Base-by-base conservation (phyloP, 306 rosid species). In the Neltuma alba region DNA sequence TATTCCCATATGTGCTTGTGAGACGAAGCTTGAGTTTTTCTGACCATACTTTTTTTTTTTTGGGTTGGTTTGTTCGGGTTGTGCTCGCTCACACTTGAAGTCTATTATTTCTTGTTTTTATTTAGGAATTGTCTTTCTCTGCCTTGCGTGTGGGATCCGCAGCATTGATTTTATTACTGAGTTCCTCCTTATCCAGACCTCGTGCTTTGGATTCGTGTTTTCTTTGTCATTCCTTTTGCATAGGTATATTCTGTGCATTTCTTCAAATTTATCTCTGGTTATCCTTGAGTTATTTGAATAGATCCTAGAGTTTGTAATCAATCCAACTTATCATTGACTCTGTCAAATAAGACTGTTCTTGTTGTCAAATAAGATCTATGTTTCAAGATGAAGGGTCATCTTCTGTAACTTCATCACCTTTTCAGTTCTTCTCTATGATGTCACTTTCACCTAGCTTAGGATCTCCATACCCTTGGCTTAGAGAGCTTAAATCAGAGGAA, bases 301-400 rank as follows among this genome's bases (percentile, higher is more conserved):
- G 65, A 79, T 18, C 52, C 13, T 57, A 14, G 55, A 33, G 31
- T 61, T 60, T 58, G 69, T 62, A 5, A 25, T 70, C 78, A 16
- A 62, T 71, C 78, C 30, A 74, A 25, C 64, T 63, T 50, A 7
- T 68, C 34, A 77, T 61, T 52, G 74, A 64, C n/a, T 74, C 48
- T 58, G 55, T 20, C n/a, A n/a, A n/a, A n/a, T n/a, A 31, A 75
- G 81, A 41, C n/a, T 82, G 60, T 76, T 71, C 63, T 76, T 89
- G 34, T 80, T 80, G 83, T 81, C 84, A 33, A 72, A 80, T 83
- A 83, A 75, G 76, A 70, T 72, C 88, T 55, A 84, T 87, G 90
- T 85, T 86, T 76, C 93, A 89, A 85, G 93, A 92, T 55, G 97
- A 91, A 81, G 92, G 93, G 33, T 86, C 92, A 10, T 90, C 93